A percentile compares a stretch with the other conserved stretches of the same genome.
Conservation (phyloP, 495 filamentous ascomycete genomes). For the Trichoderma orchidacearum region DNA sequence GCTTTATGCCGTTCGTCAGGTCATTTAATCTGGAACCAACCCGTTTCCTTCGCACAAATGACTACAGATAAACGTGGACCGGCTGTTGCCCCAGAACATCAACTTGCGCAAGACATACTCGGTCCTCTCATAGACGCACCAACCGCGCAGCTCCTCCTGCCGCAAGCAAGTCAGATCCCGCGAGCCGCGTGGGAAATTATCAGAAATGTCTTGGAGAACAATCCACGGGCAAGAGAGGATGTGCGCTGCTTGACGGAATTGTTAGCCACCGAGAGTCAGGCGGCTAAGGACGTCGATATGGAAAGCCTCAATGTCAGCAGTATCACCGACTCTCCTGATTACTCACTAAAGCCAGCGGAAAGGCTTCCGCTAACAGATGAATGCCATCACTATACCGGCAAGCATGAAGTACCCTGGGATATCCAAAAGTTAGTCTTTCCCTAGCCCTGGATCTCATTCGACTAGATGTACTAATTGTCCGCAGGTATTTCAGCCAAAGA, state of each 20-base stretch:
- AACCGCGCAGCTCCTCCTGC: neutral
- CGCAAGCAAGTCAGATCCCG: neutral
- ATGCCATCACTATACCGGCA: conserved; percentile 50
- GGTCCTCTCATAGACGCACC: neutral
- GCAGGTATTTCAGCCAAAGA: conserved; percentile 79
- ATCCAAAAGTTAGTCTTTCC: conserved; percentile 52
- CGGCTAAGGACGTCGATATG: neutral
- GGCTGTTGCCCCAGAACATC: neutral
- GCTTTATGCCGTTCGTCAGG: no score
- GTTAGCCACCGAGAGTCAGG: neutral
- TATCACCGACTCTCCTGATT: neutral
- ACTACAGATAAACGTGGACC: neutral
- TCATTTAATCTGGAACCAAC: neutral
- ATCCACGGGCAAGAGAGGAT: neutral
- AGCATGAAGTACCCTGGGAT: conserved; percentile 56
- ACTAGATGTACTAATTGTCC: neutral
- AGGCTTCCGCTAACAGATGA: conserved; percentile 31
- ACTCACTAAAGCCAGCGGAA: conserved; percentile 14
- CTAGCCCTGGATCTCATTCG: neutral
- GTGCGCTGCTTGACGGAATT: neutral
- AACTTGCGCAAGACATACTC: neutral
- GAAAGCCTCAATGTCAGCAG: neutral
- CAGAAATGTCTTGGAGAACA: neutral
- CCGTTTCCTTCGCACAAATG: neutral
- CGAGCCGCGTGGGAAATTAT: neutral